These are phyloP conservation scores for Lentinula aciculospora DNA, from an alignment of 768 basidiomycete species.

Conservation along the genomic window DNA sequence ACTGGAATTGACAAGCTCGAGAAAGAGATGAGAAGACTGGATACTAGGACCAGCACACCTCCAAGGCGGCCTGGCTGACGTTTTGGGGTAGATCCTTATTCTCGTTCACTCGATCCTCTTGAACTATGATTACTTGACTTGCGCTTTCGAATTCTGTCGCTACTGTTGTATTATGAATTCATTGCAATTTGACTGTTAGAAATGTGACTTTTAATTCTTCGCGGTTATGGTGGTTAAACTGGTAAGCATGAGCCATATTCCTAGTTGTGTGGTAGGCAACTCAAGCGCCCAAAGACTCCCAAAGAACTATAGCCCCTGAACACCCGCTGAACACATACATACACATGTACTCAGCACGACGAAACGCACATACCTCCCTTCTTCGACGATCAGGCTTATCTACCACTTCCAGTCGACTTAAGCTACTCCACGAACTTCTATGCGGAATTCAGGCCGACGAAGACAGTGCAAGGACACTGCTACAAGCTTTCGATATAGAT, in stretches of 20 bases:
- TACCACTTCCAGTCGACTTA: background rate
- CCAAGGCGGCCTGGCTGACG: slow-evolving; percentile 23
- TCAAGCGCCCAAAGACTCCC: no score
- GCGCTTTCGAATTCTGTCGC: background rate
- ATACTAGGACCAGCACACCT: slow-evolving; percentile 75
- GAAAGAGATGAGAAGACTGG: slow-evolving; percentile 76
- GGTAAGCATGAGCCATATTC: no score
- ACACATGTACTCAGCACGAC: no score
- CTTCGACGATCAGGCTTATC: background rate
- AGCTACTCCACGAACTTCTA: background rate
- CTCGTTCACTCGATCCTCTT: background rate
- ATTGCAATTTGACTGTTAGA: no score
- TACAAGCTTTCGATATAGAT: background rate
- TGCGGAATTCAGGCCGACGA: background rate
- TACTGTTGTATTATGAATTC: background rate
- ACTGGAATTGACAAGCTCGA: slow-evolving; percentile 64
- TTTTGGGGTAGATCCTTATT: background rate
- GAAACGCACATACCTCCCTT: background rate
- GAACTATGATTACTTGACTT: background rate
- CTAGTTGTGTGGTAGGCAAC: no score
- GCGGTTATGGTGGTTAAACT: no score
- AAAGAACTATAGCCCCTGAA: no score
- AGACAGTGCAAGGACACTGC: background rate
- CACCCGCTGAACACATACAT: no score
- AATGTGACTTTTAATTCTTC: no score